A percentile compares a stretch with the other conserved stretches of the same genome.
Conservation (phyloP, 164 flowering plant genomes). For the Magnolia kwangsiensis region DNA sequence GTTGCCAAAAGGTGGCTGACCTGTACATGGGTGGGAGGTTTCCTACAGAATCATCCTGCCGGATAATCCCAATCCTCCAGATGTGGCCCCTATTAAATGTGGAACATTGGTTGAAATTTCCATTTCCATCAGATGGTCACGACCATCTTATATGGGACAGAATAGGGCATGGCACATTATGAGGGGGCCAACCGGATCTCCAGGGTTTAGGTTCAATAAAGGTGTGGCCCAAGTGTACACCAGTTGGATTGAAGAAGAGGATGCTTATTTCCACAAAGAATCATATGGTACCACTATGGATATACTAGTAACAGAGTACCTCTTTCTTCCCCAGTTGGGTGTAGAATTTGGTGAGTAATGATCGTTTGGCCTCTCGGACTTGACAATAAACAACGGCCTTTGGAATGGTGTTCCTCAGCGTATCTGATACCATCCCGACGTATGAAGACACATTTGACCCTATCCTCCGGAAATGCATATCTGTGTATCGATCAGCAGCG, state of each 20-base stretch:
- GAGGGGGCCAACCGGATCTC: not conserved
- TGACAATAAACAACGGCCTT: conserved; percentile 70
- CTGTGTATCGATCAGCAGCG: conserved; percentile 44
- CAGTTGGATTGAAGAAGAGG: not conserved
- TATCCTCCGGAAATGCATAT: conserved; percentile 59
- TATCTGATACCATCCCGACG: conserved; percentile 50
- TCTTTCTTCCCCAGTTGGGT: conserved; percentile 65
- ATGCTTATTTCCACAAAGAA: not conserved
- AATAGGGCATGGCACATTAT: not conserved
- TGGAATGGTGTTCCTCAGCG: conserved; percentile 51
- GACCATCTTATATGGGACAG: not conserved
- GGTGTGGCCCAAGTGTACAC: not conserved
- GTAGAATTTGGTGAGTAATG: conserved; percentile 56
- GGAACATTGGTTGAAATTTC: too few relatives aligned
- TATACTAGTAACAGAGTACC: conserved; percentile 25
- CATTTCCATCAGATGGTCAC: too few relatives aligned
- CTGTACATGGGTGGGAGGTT: too few relatives aligned
- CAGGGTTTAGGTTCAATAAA: not conserved
- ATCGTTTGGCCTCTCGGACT: conserved; percentile 64
- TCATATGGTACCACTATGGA: not conserved
- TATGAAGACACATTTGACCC: conserved; percentile 60
- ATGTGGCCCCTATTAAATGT: too few relatives aligned
- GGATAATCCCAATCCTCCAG: too few relatives aligned
- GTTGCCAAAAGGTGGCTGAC: too few relatives aligned
- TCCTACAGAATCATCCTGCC: too few relatives aligned